These are phyloP conservation scores for Magnaporthales sp. DNA, from an alignment of 2,329 filamentous ascomycete species.

Conservation along the genomic window DNA sequence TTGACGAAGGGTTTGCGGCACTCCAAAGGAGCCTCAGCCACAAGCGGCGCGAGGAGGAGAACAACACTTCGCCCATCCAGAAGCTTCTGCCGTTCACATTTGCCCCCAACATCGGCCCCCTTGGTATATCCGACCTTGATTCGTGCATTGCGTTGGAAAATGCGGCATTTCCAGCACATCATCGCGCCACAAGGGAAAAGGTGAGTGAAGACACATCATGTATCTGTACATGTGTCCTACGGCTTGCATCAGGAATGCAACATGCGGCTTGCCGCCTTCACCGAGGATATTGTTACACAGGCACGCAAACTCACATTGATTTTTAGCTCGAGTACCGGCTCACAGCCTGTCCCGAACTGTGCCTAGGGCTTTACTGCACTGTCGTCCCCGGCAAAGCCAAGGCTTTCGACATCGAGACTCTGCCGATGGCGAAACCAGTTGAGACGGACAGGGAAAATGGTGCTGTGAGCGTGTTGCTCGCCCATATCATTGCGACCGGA, in stretches of 20 bases:
- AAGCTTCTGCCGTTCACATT: constrained; percentile 48
- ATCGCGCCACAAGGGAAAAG: constrained; percentile 45
- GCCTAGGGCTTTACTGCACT: constrained; percentile 71
- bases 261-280: neutral
- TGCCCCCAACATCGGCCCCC: constrained; percentile 64
- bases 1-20: constrained; percentile 20
- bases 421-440: constrained; percentile 44
- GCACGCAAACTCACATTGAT: neutral
- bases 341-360: constrained; percentile 64
- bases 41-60: constrained; percentile 26
- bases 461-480: constrained; percentile 56
- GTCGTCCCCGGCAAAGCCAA: constrained; percentile 36
- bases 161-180: constrained; percentile 39
- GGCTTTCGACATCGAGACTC: constrained; percentile 42
- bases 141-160: constrained; percentile 48
- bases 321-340: constrained; percentile 71
- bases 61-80: constrained; percentile 21
- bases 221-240: neutral
- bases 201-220: constrained; percentile 23
- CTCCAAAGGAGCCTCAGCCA: constrained; percentile 30
- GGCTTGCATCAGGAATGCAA: neutral
- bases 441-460: constrained; percentile 51
- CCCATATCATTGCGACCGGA: constrained; percentile 69
- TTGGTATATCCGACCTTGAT: constrained; percentile 58
- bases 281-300: neutral